Base-by-base conservation (phyloP, 352 stramenopile genomes). In the Halophytophthora polymorphica region DNA sequence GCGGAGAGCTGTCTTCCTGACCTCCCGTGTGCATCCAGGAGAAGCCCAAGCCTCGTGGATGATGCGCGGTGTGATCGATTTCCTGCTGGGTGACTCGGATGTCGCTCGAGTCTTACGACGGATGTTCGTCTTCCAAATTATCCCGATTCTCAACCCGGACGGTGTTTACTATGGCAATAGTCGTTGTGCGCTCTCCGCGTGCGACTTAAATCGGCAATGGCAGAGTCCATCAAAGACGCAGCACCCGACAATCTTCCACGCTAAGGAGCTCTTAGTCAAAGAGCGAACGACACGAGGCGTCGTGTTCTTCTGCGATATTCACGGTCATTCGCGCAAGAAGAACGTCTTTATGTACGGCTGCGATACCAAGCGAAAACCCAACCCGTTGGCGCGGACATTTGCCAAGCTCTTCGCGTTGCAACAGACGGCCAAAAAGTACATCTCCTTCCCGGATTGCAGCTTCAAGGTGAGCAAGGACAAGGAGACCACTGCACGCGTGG, bases 331-430 rank as follows among this genome's bases (percentile, higher is more conserved):
- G 0, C 69, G 90, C 14, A 97, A 98, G 62, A 93, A 93, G 50
- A 98, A 98, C 37, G 81, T 97, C 17, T 98, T 98, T 56, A 81
- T 97, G 76, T 98, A 98, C 54, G 93, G 93, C 12, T 96, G 88
- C 25, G 91, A 98, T 38, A 93, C 93, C 10, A 96, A 95, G 52
- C 86, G 88, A 45, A 66, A 74, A 18, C 74, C 84, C 19, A 93
- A 93, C 33, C 85, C 86, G 15, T 66, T 57, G 5, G 83, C 82
- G 4, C 65, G 85, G 7, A 48, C 69, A 2, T 96, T 97, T 53
- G 79, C 83, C 6, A 90, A 88, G 25, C 23, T 81, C 15, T 80
- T 92, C 21, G 62, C 81, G 5, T 66, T 53, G 43, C 80, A 95
- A 14, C 66, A 89, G 14, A 83, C 58, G 5, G 83, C 79, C 22